Base-by-base conservation (phyloP, 345 rosid genomes). In the Euphorbia pulcherrima region DNA sequence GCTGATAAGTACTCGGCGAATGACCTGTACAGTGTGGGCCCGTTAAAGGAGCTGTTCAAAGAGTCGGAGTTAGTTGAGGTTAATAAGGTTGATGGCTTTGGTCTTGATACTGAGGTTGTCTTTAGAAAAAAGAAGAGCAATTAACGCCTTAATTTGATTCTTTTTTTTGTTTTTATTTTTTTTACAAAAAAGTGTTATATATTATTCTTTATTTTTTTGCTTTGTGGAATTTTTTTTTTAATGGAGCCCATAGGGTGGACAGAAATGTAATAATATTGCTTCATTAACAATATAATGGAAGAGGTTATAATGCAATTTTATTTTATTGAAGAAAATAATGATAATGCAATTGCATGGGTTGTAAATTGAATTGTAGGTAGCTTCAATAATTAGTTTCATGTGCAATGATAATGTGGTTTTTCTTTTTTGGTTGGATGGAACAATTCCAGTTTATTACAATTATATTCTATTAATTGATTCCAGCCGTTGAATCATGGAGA, bases 1-100 rank as follows among this genome's bases (percentile, higher is more conserved):
- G 70, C 83, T 0, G 83, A 80, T 64, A 80, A 80, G 73, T 80
- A 74, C 13, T 80, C 83, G 24, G 81, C 83, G 5, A 80, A 80
- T 66, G 83, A 80, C 58, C 35, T 80, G 63, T 80, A 33, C 8
- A 80, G 81, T 53, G 71, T 80, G 57, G 60, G 64, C 23, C 81
- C 81, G 2, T 57, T 80, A 17, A 29, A 71, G 16, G 54, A 65
- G 51, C 40, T 80, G 67, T 80, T 80, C 23, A 74, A 65, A 28
- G 69, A 35, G 27, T 77, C 83, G 13, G 70, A 77, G 46, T 35
- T 80, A 67, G 72, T 77, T 8, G 77, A 69, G 21, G 75, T 77
- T 1, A 51, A 51, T 27, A 55, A 30, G 53, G 77, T 80, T 11
- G 81, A 80, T 30, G 83, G 81, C 23, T 80, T 80, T 59, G 81